phyloP scores from a whole-genome alignment of 139 green algal species.

The Zygnema circumcarinatum region DNA sequence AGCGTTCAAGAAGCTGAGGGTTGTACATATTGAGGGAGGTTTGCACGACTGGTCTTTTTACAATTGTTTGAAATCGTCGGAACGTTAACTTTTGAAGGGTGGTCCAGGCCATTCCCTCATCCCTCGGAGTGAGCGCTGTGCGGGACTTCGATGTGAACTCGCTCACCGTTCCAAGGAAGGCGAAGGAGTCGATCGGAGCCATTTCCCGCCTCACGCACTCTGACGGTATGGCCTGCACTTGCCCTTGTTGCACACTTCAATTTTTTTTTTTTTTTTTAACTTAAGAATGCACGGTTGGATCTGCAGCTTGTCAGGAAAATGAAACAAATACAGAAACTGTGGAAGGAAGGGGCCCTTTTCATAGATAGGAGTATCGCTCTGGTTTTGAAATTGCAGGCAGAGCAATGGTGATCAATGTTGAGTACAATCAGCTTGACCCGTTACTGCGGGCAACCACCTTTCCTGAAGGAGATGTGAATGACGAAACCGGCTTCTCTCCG shows the following conservation, averaged over 20 bases:
- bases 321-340: too few species aligned
- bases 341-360: too few species aligned
- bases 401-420: constrained; percentile 94
- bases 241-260: not conserved
- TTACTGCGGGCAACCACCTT: constrained; percentile 80
- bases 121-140: constrained; percentile 79
- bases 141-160: constrained; percentile 92
- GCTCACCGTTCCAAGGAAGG: constrained; percentile 88
- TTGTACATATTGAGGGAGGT: too few species aligned
- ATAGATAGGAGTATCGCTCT: too few species aligned
- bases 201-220: constrained; percentile 64
- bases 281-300: too few species aligned
- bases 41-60: too few species aligned
- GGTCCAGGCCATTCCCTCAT: constrained; percentile 76
- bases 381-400: constrained; percentile 44
- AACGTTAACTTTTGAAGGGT: not conserved
- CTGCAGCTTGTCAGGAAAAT: too few species aligned
- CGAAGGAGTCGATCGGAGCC: constrained; percentile 93
- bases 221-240: constrained; percentile 62
- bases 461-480: constrained; percentile 84
- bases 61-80: not conserved
- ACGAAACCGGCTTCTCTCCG: constrained; percentile 87
- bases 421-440: constrained; percentile 99
- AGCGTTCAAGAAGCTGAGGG: too few species aligned
- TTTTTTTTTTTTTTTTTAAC: too few species aligned